Evolutionary conservation across 768 basidiomycete genomes (phyloP), one percentile per base, ranked within the genome.

Genomic region (Hericium rajendrae): DNA sequence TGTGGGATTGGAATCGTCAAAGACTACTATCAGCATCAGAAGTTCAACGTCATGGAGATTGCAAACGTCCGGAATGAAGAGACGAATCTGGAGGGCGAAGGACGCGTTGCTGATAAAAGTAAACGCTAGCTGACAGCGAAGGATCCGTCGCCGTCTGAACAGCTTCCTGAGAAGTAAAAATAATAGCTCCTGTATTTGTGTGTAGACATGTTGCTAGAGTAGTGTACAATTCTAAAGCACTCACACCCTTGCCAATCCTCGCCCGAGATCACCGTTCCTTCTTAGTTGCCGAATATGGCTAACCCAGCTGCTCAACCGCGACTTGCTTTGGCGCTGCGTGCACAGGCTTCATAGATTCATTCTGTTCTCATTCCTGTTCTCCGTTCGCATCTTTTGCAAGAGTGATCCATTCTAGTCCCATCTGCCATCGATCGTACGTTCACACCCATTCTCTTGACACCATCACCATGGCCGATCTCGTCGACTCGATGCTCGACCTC

Each of bases 401-500:
- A 32, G 32, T 32, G 32, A 9, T 9, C 32, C 32, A 10, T 32
- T 6, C 32, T 32, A 2, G 5, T 32, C 32, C 32, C 32, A 32
- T 32, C 32, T 32, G 32, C 32, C 32, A 32, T 6, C 9, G 32
- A 32, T 6, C 32, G 32, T 32, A 32, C 32, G 32, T 32, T 32
- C 32, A 10, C 32, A 32, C 32, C 32, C 32, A n/a, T 18, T 20
- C 43, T n/a, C 16, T 18, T n/a, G 43, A 22, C 49, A 37, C 49
- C 32, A 37, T 5, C 56, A 71, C 53, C 62, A 88, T 87, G 87
- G 76, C 78, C 51, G 91, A 93, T 71, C 76, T 87, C 58, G 81
- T 93, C 50, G 91, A 94, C 66, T 88, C 91, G 56, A 93, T 95
- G 85, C 85, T 98, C 41, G 95, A 98, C 74, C 82, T 97, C 51